Conservation (phyloP, 176 grass and related monocot genomes). For the Oryza glaberrima region DNA sequence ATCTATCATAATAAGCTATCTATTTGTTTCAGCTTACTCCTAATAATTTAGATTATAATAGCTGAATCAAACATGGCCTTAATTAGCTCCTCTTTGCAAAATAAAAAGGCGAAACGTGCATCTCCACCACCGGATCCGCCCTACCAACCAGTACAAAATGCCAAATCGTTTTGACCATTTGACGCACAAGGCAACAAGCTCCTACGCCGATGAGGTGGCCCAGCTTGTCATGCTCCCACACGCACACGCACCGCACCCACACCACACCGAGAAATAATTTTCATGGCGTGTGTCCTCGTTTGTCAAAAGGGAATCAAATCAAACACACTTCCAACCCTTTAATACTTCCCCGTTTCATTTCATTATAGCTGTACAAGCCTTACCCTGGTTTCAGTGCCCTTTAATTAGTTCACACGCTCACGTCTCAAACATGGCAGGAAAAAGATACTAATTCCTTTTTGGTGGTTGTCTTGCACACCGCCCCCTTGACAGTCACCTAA, state of each 20-base stretch:
- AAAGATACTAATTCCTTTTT: neutral
- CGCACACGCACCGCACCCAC: neutral
- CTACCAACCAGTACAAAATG: constrained; percentile 2
- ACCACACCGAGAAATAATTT: neutral
- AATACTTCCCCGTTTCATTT: neutral
- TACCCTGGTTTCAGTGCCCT: neutral
- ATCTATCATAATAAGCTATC: no score
- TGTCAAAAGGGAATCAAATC: constrained; percentile 44
- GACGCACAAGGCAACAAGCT: constrained; percentile 1
- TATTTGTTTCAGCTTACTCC: no score
- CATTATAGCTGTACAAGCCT: constrained; percentile 23
- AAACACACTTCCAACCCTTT: constrained; percentile 6
- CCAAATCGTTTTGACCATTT: constrained; percentile 31
- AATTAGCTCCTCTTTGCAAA: neutral
- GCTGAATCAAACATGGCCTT: no score
- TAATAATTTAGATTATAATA: no score
- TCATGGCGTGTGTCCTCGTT: neutral
- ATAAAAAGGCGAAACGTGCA: neutral
- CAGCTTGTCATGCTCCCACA: neutral
- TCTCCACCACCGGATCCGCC: neutral
- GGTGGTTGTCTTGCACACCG: neutral
- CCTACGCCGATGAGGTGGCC: constrained; percentile 14
- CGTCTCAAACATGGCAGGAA: constrained; percentile 3
- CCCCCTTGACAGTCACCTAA: neutral
- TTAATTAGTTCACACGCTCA: constrained; percentile 38